Evolutionary conservation across 2,329 filamentous ascomycete genomes (phyloP), one percentile per base, ranked within the genome.

Genomic region (Xylariaceae sp.): DNA sequence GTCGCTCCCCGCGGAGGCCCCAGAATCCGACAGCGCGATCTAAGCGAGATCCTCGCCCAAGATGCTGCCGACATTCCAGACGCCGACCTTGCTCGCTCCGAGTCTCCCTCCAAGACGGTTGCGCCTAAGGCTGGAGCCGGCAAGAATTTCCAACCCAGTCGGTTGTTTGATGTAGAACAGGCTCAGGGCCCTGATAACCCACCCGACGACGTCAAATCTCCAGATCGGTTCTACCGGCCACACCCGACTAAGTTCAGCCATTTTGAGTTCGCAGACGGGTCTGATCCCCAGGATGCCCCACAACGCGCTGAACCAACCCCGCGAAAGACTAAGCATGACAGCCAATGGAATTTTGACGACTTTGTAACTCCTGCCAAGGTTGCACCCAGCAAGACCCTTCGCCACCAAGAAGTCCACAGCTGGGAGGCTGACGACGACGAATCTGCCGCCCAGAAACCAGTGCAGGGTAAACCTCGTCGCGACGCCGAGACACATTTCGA

Each of bases 331-430:
- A 88, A 86, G 69, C 83, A 88, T 62, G 72, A 76, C 48, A 82
- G 82, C 53, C 84, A 88, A 51, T 96, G 92, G 90, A 82, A 82
- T 39, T 97, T 97, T 66, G 81, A 88, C 50, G 90, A 95, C 67
- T 95, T 95, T 58, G 72, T 73, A 14, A 95, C 91, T 0, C 92
- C 92, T 0, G 78, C 85, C 54, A 95, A 95, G 74, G 55, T 69
- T 21, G 73, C 80, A 38, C 74, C 77, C 4, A 70, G 75, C 37
- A 86, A 85, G 65, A 64, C 77, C 19, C 62, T 74, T 42, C 77
- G 83, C 48, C 71, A 76, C 32, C 80, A 89, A 60, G 83, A 93
- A 50, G 77, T 83, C 49, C 85, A 87, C 44, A 85, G 93, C 64
- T 94, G 88, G 81, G 85, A 84, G 56, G 82, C 85, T 38, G 84